Evolutionary conservation across 2,329 filamentous ascomycete species (phyloP), one percentile per base, ranked within the genome.

Genomic region (Chaetomium sp.): DNA sequence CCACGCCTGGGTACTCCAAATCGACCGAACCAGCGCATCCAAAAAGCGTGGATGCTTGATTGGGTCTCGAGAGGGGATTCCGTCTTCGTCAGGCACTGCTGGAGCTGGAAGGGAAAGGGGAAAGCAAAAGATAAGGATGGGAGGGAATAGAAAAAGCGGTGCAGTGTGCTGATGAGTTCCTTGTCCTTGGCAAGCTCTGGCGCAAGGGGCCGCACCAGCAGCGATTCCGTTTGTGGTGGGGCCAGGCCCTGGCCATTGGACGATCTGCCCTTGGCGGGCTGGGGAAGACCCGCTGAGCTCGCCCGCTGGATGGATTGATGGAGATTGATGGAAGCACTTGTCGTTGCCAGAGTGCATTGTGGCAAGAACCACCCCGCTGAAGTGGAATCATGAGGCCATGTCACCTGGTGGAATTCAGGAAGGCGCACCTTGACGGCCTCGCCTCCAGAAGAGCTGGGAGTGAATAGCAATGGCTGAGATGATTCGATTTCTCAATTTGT

Each of bases 191-290:
- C 42, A 19, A 40, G 36, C 47, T 57, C 55, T 57, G 55, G 51
- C 55, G 55, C 52, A 57, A 57, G 36, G 42, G 49, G 44, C 45
- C 33, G 6, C 27, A 12, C 7, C 33, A 37, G 50, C 12, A 35
- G 55, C 46, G 47, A 53, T 53, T 34, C 47, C 49, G n/a, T n/a
- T 57, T 50, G 51, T 47, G 47, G 51, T 12, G 55, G 55, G 37
- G 7, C 34, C 12, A 10, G 1, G 36, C 3, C 33, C 33, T 43
- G 37, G 36, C 41, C 46, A 56, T 57, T 57, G 51, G 55, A 32
- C 10, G 40, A 7, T 14, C 3, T 48, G 27, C 1, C 12, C 9
- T n/a, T 47, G 36, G 54, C 49, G 49, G 49, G 44, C 53, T 52
- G 53, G 54, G 49, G 54, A 52, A 56, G 33, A 43, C 49, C 54